Evolutionary conservation across 2,329 filamentous ascomycete species (phyloP).

Genomic region (Zymoseptoria pseudotritici): DNA sequence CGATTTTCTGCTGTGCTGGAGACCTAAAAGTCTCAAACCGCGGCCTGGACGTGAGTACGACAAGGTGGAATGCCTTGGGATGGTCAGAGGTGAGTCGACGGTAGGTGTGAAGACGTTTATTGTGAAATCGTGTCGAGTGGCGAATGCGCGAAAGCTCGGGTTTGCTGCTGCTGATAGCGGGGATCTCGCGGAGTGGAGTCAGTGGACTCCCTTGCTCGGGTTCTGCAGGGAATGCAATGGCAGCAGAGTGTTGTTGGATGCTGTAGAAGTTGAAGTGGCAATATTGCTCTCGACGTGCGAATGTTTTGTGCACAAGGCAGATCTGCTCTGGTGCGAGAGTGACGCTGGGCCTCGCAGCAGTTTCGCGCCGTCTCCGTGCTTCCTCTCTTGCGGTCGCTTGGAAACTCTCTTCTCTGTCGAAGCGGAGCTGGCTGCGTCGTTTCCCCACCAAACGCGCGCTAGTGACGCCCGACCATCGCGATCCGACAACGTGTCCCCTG

Average conservation of each 20-base stretch:
- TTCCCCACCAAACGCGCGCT: neutral
- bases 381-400: neutral
- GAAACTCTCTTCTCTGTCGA: neutral
- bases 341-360: neutral
- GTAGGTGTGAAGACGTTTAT: neutral
- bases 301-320: neutral
- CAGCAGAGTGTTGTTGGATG: neutral
- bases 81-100: neutral
- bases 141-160: neutral
- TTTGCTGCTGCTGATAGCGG: neutral
- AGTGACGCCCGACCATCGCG: neutral
- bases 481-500: neutral
- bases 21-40: constrained; percentile 5
- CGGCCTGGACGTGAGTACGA: neutral
- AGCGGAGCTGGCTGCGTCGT: neutral
- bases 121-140: neutral
- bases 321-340: neutral
- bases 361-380: neutral
- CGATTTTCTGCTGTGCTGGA: neutral
- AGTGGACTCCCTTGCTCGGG: neutral
- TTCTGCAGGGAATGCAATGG: neutral
- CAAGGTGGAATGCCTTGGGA: neutral
- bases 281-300: neutral
- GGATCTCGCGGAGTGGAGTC: neutral
- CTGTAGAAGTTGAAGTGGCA: neutral